phyloP scores from a whole-genome alignment of 441 rosid species.

The Mallotus japonicus region DNA sequence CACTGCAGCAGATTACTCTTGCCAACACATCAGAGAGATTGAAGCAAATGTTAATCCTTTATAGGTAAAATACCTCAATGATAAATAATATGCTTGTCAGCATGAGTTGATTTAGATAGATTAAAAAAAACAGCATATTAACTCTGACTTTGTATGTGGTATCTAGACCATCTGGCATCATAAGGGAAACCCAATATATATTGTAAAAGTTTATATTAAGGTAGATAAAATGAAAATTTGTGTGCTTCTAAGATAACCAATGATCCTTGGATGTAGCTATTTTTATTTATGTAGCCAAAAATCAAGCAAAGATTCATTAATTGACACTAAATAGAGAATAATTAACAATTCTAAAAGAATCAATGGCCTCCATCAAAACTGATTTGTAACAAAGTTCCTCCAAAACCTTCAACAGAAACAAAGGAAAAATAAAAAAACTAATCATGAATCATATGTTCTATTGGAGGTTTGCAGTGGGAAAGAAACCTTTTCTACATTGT shows the following conservation, averaged over 20 bases:
- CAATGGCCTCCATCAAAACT: neutral
- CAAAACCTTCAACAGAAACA: neutral
- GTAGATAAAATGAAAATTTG: neutral
- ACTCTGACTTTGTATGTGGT: conserved; percentile 12
- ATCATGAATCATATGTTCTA: neutral
- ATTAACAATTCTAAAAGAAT: neutral
- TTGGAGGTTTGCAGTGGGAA: neutral
- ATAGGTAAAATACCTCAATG: neutral
- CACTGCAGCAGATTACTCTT: conserved; percentile 13
- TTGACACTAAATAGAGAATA: neutral
- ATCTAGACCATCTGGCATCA: conserved; percentile 3
- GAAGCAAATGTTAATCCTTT: neutral
- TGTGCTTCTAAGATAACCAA: neutral
- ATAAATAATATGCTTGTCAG: conserved; percentile 7
- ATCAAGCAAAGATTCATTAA: neutral
- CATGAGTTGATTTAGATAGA: conserved; percentile 13
- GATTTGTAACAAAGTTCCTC: neutral
- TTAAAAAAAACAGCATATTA: conserved; percentile 5
- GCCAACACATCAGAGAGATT: conserved; percentile 12
- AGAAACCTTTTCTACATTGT: conserved; percentile 1
- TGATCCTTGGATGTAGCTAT: neutral
- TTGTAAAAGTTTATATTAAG: conserved; percentile 14
- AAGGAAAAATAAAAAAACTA: neutral
- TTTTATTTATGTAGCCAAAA: neutral
- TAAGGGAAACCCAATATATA: conserved; percentile 8